phyloP scores from a whole-genome alignment of 1,284 basidiomycete species.

The Ceratobasidium theobromae region DNA sequence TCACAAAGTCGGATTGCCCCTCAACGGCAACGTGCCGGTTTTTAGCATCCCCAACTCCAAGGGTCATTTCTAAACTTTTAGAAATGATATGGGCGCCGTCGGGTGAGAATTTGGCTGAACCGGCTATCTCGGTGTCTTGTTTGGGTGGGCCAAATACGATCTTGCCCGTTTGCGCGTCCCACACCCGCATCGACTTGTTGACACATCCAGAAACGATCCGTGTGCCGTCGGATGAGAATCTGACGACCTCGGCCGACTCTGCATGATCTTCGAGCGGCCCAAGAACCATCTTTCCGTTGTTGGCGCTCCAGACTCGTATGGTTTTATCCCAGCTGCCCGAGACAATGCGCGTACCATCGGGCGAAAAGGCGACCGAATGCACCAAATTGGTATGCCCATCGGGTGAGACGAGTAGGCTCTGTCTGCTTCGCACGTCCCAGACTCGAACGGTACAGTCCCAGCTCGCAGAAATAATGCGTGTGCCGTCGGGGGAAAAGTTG shows the following conservation, averaged over 20 bases:
- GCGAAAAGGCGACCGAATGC: not conserved
- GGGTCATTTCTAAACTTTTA: constrained; percentile 13
- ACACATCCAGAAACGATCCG: not conserved
- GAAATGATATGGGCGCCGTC: constrained; percentile 11
- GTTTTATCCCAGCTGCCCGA: not conserved
- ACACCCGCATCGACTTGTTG: not conserved
- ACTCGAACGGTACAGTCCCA: not conserved
- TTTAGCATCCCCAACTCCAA: constrained; percentile 23
- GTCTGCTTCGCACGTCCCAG: not conserved
- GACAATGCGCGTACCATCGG: not conserved
- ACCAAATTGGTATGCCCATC: not conserved
- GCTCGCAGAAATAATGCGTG: not conserved
- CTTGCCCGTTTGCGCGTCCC: not conserved
- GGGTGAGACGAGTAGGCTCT: not conserved
- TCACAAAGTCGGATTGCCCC: not conserved
- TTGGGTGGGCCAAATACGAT: not conserved
- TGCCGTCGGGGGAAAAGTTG: not conserved
- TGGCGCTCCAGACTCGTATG: constrained; percentile 9
- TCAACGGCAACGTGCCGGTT: not conserved
- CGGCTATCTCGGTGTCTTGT: not conserved
- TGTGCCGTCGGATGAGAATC: not conserved
- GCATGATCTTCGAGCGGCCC: not conserved
- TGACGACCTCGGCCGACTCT: not conserved
- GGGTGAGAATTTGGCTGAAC: not conserved
- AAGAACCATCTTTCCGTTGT: not conserved